Evolutionary conservation across 2,329 filamentous ascomycete species (phyloP), one percentile per base, ranked within the genome.

Genomic region (Sarocladiaceae sp.): DNA sequence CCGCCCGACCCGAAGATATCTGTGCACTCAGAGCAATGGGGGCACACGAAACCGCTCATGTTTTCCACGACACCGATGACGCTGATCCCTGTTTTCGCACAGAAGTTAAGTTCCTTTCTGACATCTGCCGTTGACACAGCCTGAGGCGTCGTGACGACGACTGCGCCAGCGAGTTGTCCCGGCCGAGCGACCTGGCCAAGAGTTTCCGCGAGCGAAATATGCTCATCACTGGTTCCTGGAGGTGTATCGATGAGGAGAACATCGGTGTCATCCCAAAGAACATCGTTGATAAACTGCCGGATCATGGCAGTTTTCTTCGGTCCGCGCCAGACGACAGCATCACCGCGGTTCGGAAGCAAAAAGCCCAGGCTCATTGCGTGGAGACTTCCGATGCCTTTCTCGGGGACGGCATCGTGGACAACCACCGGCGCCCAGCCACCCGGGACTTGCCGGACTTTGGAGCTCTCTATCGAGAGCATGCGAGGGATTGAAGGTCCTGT

Each of bases 251-350:
- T 88, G 47, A 98, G 77, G 1, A 98, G 74, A 59, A 88, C 97
- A 61, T 97, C 91, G n/a, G 88, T 79, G 19, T 83, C 77, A 44
- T 80, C 77, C 93, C 93, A 97, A 23, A 88, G 74, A 4, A 96
- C 90, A 58, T 96, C 90, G 1, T 86, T 85, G 21, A 98, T 72
- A 60, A 98, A 98, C 63, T 98, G 93, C 32, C 90, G 82, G 47
- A 98, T 88, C 93, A 98, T 98, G 42, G 93, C 93, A 4, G 93
- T 98, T 70, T 98, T 98, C 68, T 98, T 98, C 2, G 93, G 93
- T 0, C 93, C 93, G 44, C 93, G 80, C 93, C 93, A 98, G 31
- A 98, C 93, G 0, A 98, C 90, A 0, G 93, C 91, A 55, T 96
- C 89, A 50, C 86, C 87, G 54, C 91, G 74, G 49, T 82, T 79